phyloP scores from a whole-genome alignment of 257 asterid species.

The Cordia subcordata region DNA sequence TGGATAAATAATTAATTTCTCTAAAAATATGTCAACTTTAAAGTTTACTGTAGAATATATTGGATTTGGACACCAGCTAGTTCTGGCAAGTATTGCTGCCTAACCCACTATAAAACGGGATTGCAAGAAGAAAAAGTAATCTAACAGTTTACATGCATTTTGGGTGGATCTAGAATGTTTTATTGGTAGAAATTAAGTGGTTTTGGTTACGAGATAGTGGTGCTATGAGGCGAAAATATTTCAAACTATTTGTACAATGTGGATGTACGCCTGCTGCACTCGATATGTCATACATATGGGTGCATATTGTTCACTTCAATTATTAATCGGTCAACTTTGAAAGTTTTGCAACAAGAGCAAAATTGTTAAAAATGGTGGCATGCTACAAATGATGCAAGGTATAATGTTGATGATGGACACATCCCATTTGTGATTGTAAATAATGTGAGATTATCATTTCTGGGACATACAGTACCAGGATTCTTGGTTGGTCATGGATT shows the following conservation, averaged over 20 bases:
- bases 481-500: too few species aligned
- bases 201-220: not conserved
- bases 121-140: too few species aligned
- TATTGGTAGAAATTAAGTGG: not conserved
- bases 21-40: not conserved
- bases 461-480: not conserved
- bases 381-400: too few species aligned
- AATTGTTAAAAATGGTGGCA: too few species aligned
- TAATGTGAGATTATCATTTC: not conserved
- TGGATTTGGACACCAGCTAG: not conserved
- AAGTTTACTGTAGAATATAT: not conserved
- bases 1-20: not conserved
- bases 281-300: not conserved
- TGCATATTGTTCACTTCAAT: not conserved
- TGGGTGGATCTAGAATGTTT: not conserved
- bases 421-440: not conserved
- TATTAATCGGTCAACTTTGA: too few species aligned
- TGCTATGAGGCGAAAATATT: not conserved
- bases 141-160: too few species aligned
- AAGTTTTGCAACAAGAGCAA: too few species aligned
- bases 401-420: not conserved
- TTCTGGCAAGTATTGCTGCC: not conserved
- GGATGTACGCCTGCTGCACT: not conserved
- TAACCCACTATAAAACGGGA: not conserved
- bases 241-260: not conserved